Conservation (phyloP, 345 rosid species). For the Carallia brachiata region DNA sequence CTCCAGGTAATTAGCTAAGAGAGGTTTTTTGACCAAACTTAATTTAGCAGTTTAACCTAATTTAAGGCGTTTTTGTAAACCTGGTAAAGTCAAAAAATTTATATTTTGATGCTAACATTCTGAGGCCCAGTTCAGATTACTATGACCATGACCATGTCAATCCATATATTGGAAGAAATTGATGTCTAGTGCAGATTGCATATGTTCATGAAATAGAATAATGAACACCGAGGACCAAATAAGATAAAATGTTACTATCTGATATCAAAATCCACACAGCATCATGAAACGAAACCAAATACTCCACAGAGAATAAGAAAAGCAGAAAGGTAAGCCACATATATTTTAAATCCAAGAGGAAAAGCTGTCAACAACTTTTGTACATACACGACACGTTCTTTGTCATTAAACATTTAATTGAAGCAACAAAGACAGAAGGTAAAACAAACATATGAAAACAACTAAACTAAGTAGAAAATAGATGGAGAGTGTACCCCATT, state of each 20-base stretch:
- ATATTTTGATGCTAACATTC: too few species aligned
- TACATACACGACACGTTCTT: neutral
- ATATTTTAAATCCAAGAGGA: constrained; percentile 2
- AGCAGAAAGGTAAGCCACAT: neutral
- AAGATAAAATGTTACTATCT: neutral
- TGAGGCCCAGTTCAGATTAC: constrained; percentile 3
- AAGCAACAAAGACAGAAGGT: neutral
- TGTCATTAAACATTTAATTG: neutral
- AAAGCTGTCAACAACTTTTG: constrained; percentile 16
- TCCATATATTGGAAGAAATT: constrained; percentile 5
- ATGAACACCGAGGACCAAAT: neutral
- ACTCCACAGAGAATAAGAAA: neutral
- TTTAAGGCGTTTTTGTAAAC: too few species aligned
- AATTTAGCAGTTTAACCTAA: too few species aligned
- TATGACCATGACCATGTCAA: constrained; percentile 13
- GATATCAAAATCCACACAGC: constrained; percentile 6
- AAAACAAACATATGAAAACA: neutral
- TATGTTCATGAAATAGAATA: neutral
- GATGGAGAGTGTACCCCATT: constrained; percentile 3
- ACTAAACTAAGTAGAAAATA: neutral
- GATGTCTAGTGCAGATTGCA: neutral
- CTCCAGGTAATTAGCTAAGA: too few species aligned
- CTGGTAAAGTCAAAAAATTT: too few species aligned
- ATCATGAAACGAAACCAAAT: neutral
- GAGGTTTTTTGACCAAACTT: too few species aligned